These are phyloP conservation scores for Cercospora sesami DNA, from an alignment of 2,329 filamentous ascomycete genomes.

Conservation along the genomic window DNA sequence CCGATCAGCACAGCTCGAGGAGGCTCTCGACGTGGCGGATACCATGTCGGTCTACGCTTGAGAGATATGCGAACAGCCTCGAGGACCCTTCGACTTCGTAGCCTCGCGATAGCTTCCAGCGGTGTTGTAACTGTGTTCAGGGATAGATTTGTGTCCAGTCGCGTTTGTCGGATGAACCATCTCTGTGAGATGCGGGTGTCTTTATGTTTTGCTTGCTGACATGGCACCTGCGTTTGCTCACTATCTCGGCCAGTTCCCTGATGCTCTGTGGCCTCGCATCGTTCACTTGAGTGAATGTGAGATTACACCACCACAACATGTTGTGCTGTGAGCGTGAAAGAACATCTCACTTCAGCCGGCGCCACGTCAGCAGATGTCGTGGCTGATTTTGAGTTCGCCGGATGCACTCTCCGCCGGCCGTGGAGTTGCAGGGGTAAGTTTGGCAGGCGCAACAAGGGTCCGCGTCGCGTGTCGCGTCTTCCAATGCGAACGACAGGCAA, in stretches of 20 bases:
- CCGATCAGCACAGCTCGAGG: no score
- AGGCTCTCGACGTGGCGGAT: no score
- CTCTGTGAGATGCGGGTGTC: no score
- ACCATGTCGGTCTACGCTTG: no score
- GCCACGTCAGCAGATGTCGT: background rate
- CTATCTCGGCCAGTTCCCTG: background rate
- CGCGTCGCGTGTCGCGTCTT: slow-evolving; percentile 7
- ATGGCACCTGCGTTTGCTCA: background rate
- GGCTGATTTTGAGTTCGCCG: background rate
- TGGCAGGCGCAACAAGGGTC: slow-evolving; percentile 3
- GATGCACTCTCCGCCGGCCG: background rate
- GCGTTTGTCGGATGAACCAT: no score
- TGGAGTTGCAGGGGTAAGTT: background rate
- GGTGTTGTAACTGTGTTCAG: no score
- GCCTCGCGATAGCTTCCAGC: no score
- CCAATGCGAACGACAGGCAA: background rate
- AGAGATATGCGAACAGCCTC: no score
- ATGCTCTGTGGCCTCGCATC: background rate
- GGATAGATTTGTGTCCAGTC: no score
- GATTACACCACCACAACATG: background rate
- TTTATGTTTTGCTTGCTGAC: no score
- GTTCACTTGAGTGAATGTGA: background rate
- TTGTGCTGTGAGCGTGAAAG: no score
- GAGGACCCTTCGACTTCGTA: no score
- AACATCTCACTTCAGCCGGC: background rate